Evolutionary conservation across 1,139 yeast species (phyloP).

Genomic region (Blastobotrys apis): DNA sequence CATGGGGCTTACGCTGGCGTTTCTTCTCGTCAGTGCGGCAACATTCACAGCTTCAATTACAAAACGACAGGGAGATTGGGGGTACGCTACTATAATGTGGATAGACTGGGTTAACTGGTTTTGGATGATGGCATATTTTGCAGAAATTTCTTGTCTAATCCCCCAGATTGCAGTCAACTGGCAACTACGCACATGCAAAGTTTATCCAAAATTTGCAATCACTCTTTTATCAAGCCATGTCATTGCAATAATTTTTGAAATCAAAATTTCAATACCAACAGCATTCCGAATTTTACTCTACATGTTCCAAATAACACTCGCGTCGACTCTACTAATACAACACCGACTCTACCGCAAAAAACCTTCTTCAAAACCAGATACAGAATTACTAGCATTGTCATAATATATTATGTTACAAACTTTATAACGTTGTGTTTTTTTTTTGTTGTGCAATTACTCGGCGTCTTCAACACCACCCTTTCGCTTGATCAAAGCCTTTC

Average conservation of each 20-base stretch:
- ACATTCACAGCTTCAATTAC: conserved; percentile 1
- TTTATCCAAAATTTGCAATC: background rate
- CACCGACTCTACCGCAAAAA: conserved; percentile 2
- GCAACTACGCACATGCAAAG: conserved; percentile 14
- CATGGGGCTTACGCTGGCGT: background rate
- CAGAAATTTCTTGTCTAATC: conserved; percentile 13
- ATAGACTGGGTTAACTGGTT: conserved; percentile 23
- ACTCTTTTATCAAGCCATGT: too few species aligned
- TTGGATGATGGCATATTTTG: conserved; percentile 18
- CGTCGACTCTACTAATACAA: background rate
- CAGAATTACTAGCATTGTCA: background rate
- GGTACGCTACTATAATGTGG: conserved; percentile 18
- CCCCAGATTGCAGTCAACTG: conserved; percentile 24
- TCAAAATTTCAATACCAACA: too few species aligned
- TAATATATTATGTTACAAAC: conserved; percentile 1
- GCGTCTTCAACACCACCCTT: conserved; percentile 71
- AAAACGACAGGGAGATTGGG: conserved; percentile 12
- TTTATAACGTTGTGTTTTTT: background rate
- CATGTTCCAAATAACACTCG: background rate
- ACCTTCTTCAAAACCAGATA: background rate
- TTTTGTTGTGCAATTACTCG: conserved; percentile 44
- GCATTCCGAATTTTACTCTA: background rate
- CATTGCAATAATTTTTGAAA: too few species aligned
- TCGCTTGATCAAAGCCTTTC: conserved; percentile 94
- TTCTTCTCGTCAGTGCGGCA: background rate